Conservation (phyloP, 1,284 basidiomycete genomes). For the Naganishia sp. region DNA sequence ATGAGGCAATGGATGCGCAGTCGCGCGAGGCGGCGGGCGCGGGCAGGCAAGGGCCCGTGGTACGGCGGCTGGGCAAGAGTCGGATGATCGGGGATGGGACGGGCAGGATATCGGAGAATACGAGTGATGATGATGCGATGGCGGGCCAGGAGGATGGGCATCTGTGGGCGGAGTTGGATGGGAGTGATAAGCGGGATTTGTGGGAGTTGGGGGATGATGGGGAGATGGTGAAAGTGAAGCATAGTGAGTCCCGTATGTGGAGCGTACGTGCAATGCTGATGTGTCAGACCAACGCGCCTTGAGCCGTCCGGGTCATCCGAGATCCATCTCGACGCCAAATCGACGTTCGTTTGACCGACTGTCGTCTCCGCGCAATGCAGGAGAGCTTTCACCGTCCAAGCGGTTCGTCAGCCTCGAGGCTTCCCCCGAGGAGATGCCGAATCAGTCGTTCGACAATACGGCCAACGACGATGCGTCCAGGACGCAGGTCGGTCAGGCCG, state of each 20-base stretch:
- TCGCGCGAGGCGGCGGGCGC: slow-evolving; percentile 42
- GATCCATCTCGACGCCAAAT: slow-evolving; percentile 25
- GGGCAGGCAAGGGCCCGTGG: slow-evolving; percentile 38
- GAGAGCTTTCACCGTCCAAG: slow-evolving; percentile 28
- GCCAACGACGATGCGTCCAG: background rate
- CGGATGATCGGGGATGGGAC: slow-evolving; percentile 49
- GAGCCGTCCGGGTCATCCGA: slow-evolving; percentile 3
- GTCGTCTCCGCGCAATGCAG: background rate
- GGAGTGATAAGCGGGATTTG: slow-evolving; percentile 25
- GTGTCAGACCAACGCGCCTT: background rate
- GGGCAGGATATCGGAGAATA: slow-evolving; percentile 3
- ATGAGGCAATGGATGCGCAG: slow-evolving; percentile 41
- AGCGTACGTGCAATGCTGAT: background rate
- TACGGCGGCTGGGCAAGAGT: slow-evolving; percentile 45
- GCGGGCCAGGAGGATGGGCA: slow-evolving; percentile 16
- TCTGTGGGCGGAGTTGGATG: slow-evolving; percentile 17
- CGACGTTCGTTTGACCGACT: slow-evolving; percentile 19
- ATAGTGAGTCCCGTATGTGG: slow-evolving; percentile 1
- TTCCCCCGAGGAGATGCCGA: slow-evolving; percentile 30
- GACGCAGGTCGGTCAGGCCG: background rate
- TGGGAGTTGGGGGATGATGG: slow-evolving; percentile 33
- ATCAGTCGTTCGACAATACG: slow-evolving; percentile 18
- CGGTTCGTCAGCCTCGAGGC: slow-evolving; percentile 33
- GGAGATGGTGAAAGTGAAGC: slow-evolving; percentile 30
- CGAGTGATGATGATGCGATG: slow-evolving; percentile 26